Percentiles rank a stretch among this genome's conserved stretches.
phyloP scores from a whole-genome alignment of 768 basidiomycete species.

The Neoboletus magnificus region DNA sequence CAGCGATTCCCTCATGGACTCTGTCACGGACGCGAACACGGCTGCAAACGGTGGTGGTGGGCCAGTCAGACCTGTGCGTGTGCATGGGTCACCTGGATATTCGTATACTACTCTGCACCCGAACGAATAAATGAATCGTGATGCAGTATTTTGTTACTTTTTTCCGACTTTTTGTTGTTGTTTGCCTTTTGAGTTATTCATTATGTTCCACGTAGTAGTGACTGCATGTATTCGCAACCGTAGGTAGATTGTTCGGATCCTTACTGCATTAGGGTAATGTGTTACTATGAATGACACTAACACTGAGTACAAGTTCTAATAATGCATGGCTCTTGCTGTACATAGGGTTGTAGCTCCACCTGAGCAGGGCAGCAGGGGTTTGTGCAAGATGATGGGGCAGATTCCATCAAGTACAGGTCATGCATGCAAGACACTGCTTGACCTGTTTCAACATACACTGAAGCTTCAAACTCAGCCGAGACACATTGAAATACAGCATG shows the following conservation, averaged over 20 bases:
- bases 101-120: constrained; percentile 14
- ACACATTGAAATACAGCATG: no score
- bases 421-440: no score
- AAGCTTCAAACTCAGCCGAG: no score
- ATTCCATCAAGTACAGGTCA: no score
- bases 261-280: neutral
- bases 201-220: constrained; percentile 5
- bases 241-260: neutral
- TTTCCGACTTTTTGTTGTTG: neutral
- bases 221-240: constrained; percentile 3
- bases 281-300: neutral
- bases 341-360: no score
- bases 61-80: constrained; percentile 17
- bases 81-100: constrained; percentile 18
- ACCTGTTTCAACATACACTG: no score
- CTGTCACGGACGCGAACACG: constrained; percentile 25
- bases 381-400: no score
- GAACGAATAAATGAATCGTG: constrained; percentile 7
- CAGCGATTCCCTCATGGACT: constrained; percentile 27
- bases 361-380: no score
- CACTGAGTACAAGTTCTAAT: no score
- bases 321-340: no score
- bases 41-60: constrained; percentile 22
- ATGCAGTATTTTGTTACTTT: neutral
- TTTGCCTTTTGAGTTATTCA: constrained; percentile 4